These are phyloP conservation scores for Paulownia fortunei DNA, from an alignment of 257 asterid species.

Conservation along the genomic window DNA sequence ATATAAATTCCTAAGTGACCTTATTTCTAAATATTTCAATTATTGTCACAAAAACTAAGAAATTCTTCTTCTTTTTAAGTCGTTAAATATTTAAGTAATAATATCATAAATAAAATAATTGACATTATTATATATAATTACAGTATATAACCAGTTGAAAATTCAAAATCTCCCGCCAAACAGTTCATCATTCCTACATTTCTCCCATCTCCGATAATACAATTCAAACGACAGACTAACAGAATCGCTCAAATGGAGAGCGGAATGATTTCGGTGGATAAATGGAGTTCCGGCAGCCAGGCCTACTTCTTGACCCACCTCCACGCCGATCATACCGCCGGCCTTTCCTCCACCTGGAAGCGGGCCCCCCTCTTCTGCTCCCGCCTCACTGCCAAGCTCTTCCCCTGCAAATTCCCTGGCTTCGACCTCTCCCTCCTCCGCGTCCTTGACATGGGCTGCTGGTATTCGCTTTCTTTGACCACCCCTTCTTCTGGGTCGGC, in stretches of 20 bases:
- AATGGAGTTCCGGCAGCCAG: constrained; percentile 81
- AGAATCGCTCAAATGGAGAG: constrained; percentile 59
- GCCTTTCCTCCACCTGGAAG: constrained; percentile 69
- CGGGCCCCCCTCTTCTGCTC: constrained; percentile 85
- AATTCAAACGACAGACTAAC: not conserved
- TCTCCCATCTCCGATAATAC: not conserved
- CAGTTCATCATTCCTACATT: not conserved
- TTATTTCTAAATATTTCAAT: no score
- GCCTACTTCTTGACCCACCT: constrained; percentile 91
- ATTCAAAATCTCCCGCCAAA: constrained; percentile 9
- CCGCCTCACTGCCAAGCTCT: constrained; percentile 65
- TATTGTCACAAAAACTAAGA: no score
- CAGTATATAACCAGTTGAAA: no score
- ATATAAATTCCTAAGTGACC: no score
- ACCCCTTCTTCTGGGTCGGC: constrained; percentile 59
- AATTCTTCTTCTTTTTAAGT: no score
- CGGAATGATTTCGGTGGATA: constrained; percentile 86
- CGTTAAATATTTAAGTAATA: no score
- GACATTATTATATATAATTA: no score
- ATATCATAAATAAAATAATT: no score
- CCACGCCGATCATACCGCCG: constrained; percentile 85
- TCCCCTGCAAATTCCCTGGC: constrained; percentile 71
- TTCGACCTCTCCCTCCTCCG: constrained; percentile 79
- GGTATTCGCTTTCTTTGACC: constrained; percentile 61
- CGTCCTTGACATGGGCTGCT: constrained; percentile 61